Conservation (phyloP, 352 stramenopile genomes). For the Phytophthora agathidicida region DNA sequence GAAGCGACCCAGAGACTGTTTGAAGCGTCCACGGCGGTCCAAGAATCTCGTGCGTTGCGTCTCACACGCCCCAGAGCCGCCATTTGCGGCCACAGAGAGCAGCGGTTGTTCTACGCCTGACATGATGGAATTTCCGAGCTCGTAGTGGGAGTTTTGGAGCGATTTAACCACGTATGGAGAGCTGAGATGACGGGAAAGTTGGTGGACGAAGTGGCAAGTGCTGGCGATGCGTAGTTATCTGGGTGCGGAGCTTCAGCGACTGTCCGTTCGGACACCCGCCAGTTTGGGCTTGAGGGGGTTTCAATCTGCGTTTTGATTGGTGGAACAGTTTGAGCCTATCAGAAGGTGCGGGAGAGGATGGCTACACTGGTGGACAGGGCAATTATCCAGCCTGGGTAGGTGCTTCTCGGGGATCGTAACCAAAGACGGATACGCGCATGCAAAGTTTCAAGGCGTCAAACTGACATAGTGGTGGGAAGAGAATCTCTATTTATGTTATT, state of each 20-base stretch:
- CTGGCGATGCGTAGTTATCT: background rate
- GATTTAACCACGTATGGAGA: slow-evolving; percentile 11
- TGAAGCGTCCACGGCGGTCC: slow-evolving; percentile 66
- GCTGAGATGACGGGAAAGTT: slow-evolving; percentile 6
- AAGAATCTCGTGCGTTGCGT: slow-evolving; percentile 48
- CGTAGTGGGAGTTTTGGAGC: background rate
- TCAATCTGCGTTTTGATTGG: slow-evolving; percentile 15
- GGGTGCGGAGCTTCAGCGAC: background rate
- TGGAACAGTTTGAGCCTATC: slow-evolving; percentile 10
- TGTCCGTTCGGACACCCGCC: background rate
- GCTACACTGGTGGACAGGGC: no score
- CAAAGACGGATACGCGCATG: no score
- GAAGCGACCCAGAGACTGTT: slow-evolving; percentile 73
- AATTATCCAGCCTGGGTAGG: no score
- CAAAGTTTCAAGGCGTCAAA: no score
- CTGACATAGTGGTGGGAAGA: no score
- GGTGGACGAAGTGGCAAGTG: background rate
- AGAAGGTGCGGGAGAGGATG: slow-evolving; percentile 19
- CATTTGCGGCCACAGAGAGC: slow-evolving; percentile 34
- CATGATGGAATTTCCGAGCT: slow-evolving; percentile 19
- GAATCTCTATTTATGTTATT: no score
- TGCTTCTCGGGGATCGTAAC: no score
- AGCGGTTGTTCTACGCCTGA: slow-evolving; percentile 42
- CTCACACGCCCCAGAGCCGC: slow-evolving; percentile 1
- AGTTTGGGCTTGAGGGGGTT: background rate